Conservation (phyloP, 768 basidiomycete genomes). For the Hirschioporus abietinus region DNA sequence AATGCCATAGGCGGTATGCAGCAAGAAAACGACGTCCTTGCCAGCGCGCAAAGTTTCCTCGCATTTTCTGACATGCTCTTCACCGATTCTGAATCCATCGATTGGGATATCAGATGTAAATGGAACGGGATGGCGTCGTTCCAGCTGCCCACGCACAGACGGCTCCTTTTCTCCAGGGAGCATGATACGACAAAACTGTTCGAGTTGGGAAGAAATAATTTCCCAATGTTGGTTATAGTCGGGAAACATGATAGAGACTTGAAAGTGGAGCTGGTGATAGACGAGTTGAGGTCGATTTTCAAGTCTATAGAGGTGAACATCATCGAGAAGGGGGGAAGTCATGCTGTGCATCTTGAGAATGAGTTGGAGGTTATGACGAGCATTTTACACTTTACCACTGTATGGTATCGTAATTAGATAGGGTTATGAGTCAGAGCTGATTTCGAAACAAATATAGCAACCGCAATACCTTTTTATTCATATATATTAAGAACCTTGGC, state of each 20-base stretch:
- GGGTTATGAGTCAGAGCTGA: too few relatives aligned
- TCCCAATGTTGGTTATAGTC: not conserved
- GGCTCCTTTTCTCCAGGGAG: not conserved
- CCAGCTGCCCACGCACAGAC: not conserved
- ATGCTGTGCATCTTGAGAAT: not conserved
- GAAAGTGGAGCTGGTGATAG: not conserved
- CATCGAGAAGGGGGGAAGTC: not conserved
- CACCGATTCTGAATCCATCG: not conserved
- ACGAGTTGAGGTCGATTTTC: not conserved
- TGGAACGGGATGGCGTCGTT: not conserved
- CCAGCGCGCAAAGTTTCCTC: not conserved
- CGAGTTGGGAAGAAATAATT: not conserved
- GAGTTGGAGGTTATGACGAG: not conserved
- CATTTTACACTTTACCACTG: not conserved
- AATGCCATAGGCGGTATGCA: not conserved
- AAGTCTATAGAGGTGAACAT: not conserved
- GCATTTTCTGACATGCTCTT: not conserved
- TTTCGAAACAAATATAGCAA: too few relatives aligned
- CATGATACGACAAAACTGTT: not conserved
- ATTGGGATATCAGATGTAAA: not conserved
- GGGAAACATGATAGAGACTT: not conserved
- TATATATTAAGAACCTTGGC: too few relatives aligned
- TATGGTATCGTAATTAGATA: not conserved
- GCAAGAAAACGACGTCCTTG: not conserved
- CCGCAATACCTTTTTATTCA: too few relatives aligned